Base-by-base conservation (phyloP, 2,329 filamentous ascomycete genomes). In the Aspergillus latus region DNA sequence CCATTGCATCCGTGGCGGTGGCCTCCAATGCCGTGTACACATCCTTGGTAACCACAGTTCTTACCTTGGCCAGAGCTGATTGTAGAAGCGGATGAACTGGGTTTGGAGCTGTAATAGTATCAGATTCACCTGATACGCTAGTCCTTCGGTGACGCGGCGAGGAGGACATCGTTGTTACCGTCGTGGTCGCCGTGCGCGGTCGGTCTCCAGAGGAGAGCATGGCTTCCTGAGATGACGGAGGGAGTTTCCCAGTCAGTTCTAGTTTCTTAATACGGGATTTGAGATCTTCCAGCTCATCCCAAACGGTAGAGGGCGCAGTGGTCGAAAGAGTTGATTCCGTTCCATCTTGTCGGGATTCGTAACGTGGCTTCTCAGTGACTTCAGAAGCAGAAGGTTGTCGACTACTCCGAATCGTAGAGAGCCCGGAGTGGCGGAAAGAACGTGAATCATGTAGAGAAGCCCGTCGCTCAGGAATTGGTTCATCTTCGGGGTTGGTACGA, bases 271-370 rank as follows among this genome's bases (percentile, higher is more conserved):
- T 96, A 30, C 94, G 86, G 39, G 90, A 94, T 72, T 97, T 97
- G 46, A 99, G 78, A 62, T 97, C 94, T 65, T 97, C 94, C 29
- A 99, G 77, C 73, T 99, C 94, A 70, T 97, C 94, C 94, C 94
- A 99, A 2, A 99, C 90, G 0, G 92, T 97, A 1, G 92, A 95
- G 10, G 92, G 90, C 1, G 90, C 91, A 1, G 88, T 92, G 0
- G 90, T 94, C 0, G 94, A 97, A 34, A 89, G 82, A 0, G 89
- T 93, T 0, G 94, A 97, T 66, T 94, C 91, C 0, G 91, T 92
- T 7, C 87, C 88, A 66, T 92, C 87, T 16, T 69, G 65, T 52
- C 70, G 68, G 30, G 73, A 50, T 50, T 75, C 73, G 52, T 63
- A 62, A 57, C 61, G 72, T 48, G 61, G 66, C 53, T 66, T 69